A percentile compares a stretch with the other conserved stretches of the same genome.
phyloP scores from a whole-genome alignment of 192 early-diverging fungal species.

The Helicostylum pulchrum region DNA sequence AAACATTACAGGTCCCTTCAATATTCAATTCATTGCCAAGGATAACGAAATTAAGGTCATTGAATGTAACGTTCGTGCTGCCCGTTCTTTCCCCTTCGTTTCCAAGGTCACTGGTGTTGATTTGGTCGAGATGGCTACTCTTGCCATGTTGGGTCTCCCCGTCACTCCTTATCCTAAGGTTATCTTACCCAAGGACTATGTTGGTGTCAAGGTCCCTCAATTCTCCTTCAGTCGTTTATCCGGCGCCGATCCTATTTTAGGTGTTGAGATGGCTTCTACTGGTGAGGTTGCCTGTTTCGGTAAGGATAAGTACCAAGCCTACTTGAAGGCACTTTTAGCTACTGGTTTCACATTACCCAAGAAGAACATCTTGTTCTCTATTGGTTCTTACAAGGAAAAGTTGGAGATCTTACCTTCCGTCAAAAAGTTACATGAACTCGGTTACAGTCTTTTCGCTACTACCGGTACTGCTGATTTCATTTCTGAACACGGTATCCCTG shows the following conservation, averaged over 20 bases:
- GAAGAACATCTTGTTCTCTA: constrained; percentile 96
- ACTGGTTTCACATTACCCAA: constrained; percentile 91
- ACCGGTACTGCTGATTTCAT: constrained; percentile 97
- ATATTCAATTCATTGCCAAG: constrained; percentile 99
- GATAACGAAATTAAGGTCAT: constrained; percentile 99
- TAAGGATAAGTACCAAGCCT: constrained; percentile 96
- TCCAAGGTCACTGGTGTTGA: constrained; percentile 97
- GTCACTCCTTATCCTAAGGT: constrained; percentile 76
- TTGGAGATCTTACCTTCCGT: constrained; percentile 91
- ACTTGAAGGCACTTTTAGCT: constrained; percentile 91
- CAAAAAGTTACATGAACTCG: constrained; percentile 77
- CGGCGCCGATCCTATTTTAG: constrained; percentile 96
- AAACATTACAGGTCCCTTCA: constrained; percentile 94
- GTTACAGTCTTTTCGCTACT: constrained; percentile 93
- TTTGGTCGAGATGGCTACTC: constrained; percentile 95
- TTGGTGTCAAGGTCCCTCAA: constrained; percentile 97
- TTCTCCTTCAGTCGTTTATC: constrained; percentile 94
- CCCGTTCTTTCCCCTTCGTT: constrained; percentile 96
- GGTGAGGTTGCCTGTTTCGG: constrained; percentile 99
- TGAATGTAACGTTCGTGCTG: constrained; percentile 97
- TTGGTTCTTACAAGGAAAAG: constrained; percentile 99
- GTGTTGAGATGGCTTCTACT: constrained; percentile 99
- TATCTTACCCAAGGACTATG: constrained; percentile 75
- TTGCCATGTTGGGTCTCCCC: constrained; percentile 85
- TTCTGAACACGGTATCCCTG: constrained; percentile 88